Percentiles rank a stretch among this genome's conserved stretches.
Conservation (phyloP, 192 early-diverging fungal genomes). For the Rhizoclosmatium globosum region DNA sequence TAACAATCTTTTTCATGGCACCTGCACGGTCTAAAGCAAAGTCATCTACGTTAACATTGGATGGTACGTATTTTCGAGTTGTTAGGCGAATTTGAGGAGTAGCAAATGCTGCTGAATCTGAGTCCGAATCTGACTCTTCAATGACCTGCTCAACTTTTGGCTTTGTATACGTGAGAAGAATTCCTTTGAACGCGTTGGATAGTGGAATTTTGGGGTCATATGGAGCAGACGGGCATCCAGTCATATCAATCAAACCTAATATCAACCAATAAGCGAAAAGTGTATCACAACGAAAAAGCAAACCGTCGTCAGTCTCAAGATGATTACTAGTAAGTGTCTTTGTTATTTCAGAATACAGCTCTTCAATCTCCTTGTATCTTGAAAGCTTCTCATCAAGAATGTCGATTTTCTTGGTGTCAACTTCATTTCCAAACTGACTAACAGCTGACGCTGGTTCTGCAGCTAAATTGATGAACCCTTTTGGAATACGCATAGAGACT, state of each 20-base stretch:
- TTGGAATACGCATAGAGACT: constrained; percentile 51
- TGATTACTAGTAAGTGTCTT: constrained; percentile 50
- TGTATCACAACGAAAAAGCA: neutral
- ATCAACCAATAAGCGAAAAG: neutral
- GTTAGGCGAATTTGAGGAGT: constrained; percentile 42
- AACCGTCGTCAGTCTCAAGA: constrained; percentile 54
- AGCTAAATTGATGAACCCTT: constrained; percentile 55
- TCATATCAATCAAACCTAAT: constrained; percentile 37
- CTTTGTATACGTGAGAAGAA: constrained; percentile 19
- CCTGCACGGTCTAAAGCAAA: constrained; percentile 51
- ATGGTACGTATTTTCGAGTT: constrained; percentile 37
- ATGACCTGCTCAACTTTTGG: neutral
- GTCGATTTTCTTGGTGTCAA: constrained; percentile 40
- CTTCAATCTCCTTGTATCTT: constrained; percentile 64
- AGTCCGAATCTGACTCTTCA: neutral
- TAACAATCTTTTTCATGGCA: constrained; percentile 59
- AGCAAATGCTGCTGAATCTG: constrained; percentile 19
- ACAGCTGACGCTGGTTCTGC: constrained; percentile 54
- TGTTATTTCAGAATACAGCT: constrained; percentile 69
- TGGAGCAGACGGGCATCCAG: constrained; percentile 54
- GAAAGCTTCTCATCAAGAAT: constrained; percentile 58
- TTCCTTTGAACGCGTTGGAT: constrained; percentile 36
- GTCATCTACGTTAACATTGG: constrained; percentile 46
- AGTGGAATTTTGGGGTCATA: constrained; percentile 44
- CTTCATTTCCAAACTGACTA: constrained; percentile 46